phyloP scores from a whole-genome alignment of 2,329 filamentous ascomycete species.

The Xylaria sp. region DNA sequence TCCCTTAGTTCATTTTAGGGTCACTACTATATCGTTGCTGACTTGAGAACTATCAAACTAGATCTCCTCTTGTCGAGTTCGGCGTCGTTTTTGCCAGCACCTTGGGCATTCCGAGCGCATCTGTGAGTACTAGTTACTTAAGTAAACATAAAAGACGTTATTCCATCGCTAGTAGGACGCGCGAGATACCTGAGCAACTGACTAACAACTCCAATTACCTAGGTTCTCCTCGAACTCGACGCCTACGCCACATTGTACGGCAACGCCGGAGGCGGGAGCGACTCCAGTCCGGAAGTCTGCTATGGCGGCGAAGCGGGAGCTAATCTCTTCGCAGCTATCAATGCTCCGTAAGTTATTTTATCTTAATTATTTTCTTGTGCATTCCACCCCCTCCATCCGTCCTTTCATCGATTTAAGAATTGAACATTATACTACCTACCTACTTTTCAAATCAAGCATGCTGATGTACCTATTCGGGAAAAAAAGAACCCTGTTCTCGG shows the following conservation, averaged over 20 bases:
- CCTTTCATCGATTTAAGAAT: too few species aligned
- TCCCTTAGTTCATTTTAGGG: too few species aligned
- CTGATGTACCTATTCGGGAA: conserved; percentile 8
- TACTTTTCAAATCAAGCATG: conserved; percentile 18
- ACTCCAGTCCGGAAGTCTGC: conserved; percentile 20
- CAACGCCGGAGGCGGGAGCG: conserved; percentile 22
- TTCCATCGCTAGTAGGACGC: too few species aligned
- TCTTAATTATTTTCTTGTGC: not conserved
- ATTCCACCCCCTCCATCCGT: too few species aligned
- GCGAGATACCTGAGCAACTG: too few species aligned
- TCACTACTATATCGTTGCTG: not conserved
- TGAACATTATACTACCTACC: too few species aligned
- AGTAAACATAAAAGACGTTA: too few species aligned
- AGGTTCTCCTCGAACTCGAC: conserved; percentile 27
- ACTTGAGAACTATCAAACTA: not conserved
- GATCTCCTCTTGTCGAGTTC: conserved; percentile 28
- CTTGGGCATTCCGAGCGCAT: conserved; percentile 26
- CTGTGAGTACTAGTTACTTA: too few species aligned
- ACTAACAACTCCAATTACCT: conserved; percentile 4
- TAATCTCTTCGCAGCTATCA: conserved; percentile 26
- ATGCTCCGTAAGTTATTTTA: conserved; percentile 23
- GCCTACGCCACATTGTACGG: conserved; percentile 31
- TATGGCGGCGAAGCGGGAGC: conserved; percentile 27
- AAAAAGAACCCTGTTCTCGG: conserved; percentile 24
- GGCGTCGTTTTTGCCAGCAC: conserved; percentile 19